Percentiles rank a stretch among this genome's conserved stretches.
Evolutionary conservation across 2,329 filamentous ascomycete genomes (phyloP).

Genomic region (Cylindrodendrum hubeiense): DNA sequence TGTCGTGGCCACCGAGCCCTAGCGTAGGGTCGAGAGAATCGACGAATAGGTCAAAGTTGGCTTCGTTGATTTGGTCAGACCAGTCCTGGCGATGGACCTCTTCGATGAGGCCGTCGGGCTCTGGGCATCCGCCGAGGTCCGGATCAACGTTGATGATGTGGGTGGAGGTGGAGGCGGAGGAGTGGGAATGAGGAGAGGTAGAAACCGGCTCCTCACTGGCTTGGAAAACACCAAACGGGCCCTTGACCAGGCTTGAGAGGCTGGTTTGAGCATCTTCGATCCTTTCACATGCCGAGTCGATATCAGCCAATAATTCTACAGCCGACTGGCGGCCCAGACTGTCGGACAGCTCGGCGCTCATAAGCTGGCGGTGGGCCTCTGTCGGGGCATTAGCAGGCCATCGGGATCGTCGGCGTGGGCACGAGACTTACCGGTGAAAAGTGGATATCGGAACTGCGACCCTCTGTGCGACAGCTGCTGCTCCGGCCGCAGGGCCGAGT

Average conservation of each 20-base stretch:
- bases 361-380: slow-evolving; percentile 38
- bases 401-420: slow-evolving; percentile 41
- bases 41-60: slow-evolving; percentile 37
- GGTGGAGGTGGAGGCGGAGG: slow-evolving; percentile 11
- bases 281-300: slow-evolving; percentile 40
- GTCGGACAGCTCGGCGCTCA: slow-evolving; percentile 47
- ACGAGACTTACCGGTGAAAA: slow-evolving; percentile 52
- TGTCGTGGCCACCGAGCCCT: slow-evolving; percentile 11
- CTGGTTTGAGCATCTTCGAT: background rate
- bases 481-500: slow-evolving; percentile 37
- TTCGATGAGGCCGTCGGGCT: slow-evolving; percentile 34
- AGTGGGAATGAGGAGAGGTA: slow-evolving; percentile 6
- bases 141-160: slow-evolving; percentile 25
- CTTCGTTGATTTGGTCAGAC: slow-evolving; percentile 34
- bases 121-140: slow-evolving; percentile 26
- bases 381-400: slow-evolving; percentile 4
- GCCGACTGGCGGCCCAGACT: slow-evolving; percentile 45
- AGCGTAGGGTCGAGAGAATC: slow-evolving; percentile 29
- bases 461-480: slow-evolving; percentile 41
- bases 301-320: slow-evolving; percentile 40
- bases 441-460: slow-evolving; percentile 54
- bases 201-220: background rate
- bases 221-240: slow-evolving; percentile 41
- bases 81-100: slow-evolving; percentile 39
- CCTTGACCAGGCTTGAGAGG: slow-evolving; percentile 24